phyloP scores from a whole-genome alignment of 768 basidiomycete species.

The Nidula microcarpa region DNA sequence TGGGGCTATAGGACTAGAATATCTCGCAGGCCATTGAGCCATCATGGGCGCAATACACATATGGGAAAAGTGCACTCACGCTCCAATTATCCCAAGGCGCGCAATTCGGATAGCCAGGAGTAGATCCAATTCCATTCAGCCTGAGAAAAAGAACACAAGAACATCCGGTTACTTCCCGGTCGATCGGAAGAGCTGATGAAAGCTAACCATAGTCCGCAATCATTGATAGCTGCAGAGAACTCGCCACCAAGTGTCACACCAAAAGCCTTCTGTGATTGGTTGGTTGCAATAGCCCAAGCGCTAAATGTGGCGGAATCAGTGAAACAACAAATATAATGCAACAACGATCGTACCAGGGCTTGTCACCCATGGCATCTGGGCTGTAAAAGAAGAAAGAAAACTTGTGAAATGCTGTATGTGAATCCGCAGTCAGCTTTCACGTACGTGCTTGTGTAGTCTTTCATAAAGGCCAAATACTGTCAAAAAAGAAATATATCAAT shows the following conservation, averaged over 20 bases:
- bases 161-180: slow-evolving; percentile 8
- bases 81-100: slow-evolving; percentile 40
- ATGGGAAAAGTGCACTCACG: slow-evolving; percentile 20
- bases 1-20: slow-evolving; percentile 48
- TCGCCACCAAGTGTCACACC: slow-evolving; percentile 84
- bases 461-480: slow-evolving; percentile 44
- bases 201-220: slow-evolving; percentile 63
- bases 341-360: slow-evolving; percentile 36
- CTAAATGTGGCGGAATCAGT: slow-evolving; percentile 24
- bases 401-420: neutral
- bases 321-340: slow-evolving; percentile 9
- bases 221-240: slow-evolving; percentile 76
- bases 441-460: slow-evolving; percentile 34
- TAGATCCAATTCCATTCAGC: slow-evolving; percentile 43
- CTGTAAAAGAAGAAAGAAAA: slow-evolving; percentile 17
- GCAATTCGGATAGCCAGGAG: slow-evolving; percentile 30
- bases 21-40: neutral
- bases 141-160: slow-evolving; percentile 18
- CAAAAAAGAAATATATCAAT: slow-evolving; percentile 8
- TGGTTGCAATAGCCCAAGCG: slow-evolving; percentile 46
- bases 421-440: slow-evolving; percentile 7
- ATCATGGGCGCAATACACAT: neutral
- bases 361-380: slow-evolving; percentile 32
- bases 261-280: slow-evolving; percentile 64
- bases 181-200: slow-evolving; percentile 14